Percentiles rank a stretch among this genome's conserved stretches.
Evolutionary conservation across 2,329 filamentous ascomycete species (phyloP).

Genomic region (Meredithiella fracta): DNA sequence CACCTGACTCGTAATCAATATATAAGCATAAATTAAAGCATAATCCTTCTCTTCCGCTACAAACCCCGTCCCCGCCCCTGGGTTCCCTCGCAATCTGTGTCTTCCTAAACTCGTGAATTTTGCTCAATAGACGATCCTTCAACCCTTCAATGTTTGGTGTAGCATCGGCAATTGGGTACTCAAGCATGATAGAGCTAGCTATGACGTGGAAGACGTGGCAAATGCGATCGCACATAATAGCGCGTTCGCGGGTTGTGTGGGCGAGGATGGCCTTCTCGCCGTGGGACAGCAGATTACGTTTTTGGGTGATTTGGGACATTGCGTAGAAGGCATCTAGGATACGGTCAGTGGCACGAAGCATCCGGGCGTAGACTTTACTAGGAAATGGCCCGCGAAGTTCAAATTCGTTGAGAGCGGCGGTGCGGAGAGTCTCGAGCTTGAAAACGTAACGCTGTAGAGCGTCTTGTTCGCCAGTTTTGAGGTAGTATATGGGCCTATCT

Average conservation of each 20-base stretch:
- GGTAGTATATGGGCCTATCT: conserved; percentile 48
- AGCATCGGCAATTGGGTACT: conserved; percentile 81
- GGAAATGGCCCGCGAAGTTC: conserved; percentile 80
- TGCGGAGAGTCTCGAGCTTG: conserved; percentile 57
- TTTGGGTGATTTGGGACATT: conserved; percentile 83
- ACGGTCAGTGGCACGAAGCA: conserved; percentile 64
- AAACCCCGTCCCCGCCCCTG: conserved; percentile 20
- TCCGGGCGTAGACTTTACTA: conserved; percentile 50
- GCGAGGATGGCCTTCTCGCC: conserved; percentile 68
- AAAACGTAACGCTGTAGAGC: conserved; percentile 67
- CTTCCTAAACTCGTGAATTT: conserved; percentile 74
- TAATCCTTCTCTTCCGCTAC: conserved; percentile 62
- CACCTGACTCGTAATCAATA: conserved; percentile 49
- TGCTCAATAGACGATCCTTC: conserved; percentile 68
- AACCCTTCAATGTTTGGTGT: conserved; percentile 68
- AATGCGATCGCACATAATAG: conserved; percentile 69
- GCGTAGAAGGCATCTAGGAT: conserved; percentile 90
- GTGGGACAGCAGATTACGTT: conserved; percentile 55
- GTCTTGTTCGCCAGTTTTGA: conserved; percentile 74
- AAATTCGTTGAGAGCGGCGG: conserved; percentile 66
- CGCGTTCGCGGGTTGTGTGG: conserved; percentile 64
- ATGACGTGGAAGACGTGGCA: conserved; percentile 78
- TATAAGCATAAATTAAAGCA: conserved; percentile 83
- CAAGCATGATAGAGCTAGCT: conserved; percentile 82
- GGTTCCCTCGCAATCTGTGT: conserved; percentile 32